A percentile compares a stretch with the other conserved stretches of the same genome.
Evolutionary conservation across 768 basidiomycete genomes (phyloP).

Genomic region (Rhodotorula taiwanensis): DNA sequence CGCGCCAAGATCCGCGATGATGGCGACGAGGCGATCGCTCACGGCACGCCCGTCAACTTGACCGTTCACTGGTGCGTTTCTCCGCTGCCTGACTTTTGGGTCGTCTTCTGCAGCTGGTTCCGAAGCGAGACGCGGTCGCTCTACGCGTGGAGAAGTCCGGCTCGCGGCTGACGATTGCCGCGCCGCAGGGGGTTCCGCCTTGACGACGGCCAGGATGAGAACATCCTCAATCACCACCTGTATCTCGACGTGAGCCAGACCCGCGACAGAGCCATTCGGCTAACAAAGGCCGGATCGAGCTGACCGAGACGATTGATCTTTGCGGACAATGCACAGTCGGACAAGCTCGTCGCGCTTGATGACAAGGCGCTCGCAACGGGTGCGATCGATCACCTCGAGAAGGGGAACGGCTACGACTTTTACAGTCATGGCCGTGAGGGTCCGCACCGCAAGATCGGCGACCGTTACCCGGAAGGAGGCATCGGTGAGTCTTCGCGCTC

Average conservation of each 20-base stretch:
- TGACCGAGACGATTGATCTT: no score
- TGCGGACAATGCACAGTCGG: slow-evolving; percentile 8
- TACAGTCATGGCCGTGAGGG: neutral
- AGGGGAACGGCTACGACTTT: slow-evolving; percentile 9
- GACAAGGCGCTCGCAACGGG: slow-evolving; percentile 21
- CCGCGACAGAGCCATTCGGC: no score
- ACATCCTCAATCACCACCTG: slow-evolving; percentile 18
- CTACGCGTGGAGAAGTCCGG: no score
- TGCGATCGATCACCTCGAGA: slow-evolving; percentile 1
- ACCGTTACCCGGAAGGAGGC: slow-evolving; percentile 13
- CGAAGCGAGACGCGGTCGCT: no score
- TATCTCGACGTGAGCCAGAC: slow-evolving; percentile 22
- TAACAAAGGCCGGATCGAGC: neutral
- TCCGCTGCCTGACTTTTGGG: neutral
- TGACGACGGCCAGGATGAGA: slow-evolving; percentile 10
- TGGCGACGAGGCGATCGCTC: slow-evolving; percentile 11
- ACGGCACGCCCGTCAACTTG: slow-evolving; percentile 35
- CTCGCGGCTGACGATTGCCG: no score
- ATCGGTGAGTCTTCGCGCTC: slow-evolving; percentile 7
- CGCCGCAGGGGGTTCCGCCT: slow-evolving; percentile 32
- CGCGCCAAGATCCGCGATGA: slow-evolving; percentile 32
- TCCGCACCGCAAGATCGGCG: slow-evolving; percentile 14
- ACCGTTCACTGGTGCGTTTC: slow-evolving; percentile 31
- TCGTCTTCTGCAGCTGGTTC: no score
- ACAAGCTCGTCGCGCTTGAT: slow-evolving; percentile 27